phyloP scores from a whole-genome alignment of 352 stramenopile genomes.

The Globisporangium megalacanthum region DNA sequence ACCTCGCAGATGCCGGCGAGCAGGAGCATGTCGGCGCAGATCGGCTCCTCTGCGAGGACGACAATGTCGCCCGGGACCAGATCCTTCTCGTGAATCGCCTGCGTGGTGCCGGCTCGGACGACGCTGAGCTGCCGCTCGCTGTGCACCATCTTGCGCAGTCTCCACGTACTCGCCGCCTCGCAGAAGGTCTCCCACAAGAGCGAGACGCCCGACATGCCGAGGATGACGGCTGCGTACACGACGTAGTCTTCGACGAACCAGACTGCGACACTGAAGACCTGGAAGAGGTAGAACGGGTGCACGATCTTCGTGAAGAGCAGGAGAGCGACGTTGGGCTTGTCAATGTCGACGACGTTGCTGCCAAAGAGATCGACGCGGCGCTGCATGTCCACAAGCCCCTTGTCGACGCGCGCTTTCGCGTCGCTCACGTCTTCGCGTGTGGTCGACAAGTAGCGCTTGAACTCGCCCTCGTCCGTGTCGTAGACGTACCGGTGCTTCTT shows the following conservation, averaged over 20 bases:
- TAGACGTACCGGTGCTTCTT: too few relatives aligned
- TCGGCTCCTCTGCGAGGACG: constrained; percentile 51
- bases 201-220: constrained; percentile 53
- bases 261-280: constrained; percentile 57
- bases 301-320: constrained; percentile 65
- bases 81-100: constrained; percentile 52
- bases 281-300: constrained; percentile 81
- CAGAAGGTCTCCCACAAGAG: constrained; percentile 65
- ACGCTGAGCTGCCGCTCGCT: constrained; percentile 66
- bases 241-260: constrained; percentile 68
- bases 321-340: constrained; percentile 41
- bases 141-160: constrained; percentile 50
- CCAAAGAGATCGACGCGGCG: constrained; percentile 31
- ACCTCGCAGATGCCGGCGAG: constrained; percentile 58
- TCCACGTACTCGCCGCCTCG: too few relatives aligned
- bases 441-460: too few relatives aligned
- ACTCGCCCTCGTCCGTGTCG: too few relatives aligned
- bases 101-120: constrained; percentile 45
- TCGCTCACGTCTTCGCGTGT: too few relatives aligned
- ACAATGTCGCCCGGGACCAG: constrained; percentile 69
- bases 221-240: constrained; percentile 61
- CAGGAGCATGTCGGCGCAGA: constrained; percentile 58
- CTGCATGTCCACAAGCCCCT: too few relatives aligned
- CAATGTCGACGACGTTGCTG: constrained; percentile 49
- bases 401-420: too few relatives aligned